Percentiles rank a stretch among this genome's conserved stretches.
phyloP scores from a whole-genome alignment of 2,329 filamentous ascomycete genomes.

The Ophiostoma sp. region DNA sequence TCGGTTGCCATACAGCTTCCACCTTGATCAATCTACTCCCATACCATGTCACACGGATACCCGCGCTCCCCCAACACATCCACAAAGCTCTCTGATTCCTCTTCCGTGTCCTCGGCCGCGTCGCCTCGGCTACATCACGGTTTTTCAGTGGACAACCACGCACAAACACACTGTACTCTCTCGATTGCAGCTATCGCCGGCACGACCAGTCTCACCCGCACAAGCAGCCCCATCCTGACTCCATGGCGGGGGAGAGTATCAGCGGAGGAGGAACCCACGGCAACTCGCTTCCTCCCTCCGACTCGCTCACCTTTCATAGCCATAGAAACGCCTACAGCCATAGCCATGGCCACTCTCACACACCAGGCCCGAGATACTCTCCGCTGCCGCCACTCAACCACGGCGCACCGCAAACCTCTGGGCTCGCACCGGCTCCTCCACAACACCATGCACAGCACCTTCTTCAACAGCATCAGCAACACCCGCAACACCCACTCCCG shows the following conservation, averaged over 20 bases:
- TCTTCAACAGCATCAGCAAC: not conserved
- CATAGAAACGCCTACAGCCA: no score
- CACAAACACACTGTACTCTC: conserved; percentile 18
- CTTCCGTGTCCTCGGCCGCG: conserved; percentile 56
- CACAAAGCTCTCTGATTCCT: conserved; percentile 58
- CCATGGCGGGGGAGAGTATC: conserved; percentile 2
- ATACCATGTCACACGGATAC: conserved; percentile 53
- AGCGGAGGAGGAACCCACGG: conserved; percentile 31
- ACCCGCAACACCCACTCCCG: not conserved
- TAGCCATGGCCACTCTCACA: not conserved
- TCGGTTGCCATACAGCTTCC: no score
- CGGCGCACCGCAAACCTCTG: no score
- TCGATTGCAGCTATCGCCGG: conserved; percentile 26
- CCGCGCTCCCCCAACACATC: conserved; percentile 58
- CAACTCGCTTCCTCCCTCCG: conserved; percentile 55
- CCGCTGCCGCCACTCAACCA: not conserved
- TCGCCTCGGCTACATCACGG: conserved; percentile 47
- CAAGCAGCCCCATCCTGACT: conserved; percentile 17
- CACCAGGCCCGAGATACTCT: not conserved
- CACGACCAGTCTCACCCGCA: conserved; percentile 8
- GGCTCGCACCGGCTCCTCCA: not conserved
- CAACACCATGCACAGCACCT: not conserved
- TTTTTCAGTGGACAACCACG: conserved; percentile 14
- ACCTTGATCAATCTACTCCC: not conserved
- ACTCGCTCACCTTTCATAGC: conserved; percentile 45